Base-by-base conservation (phyloP, 169 alveolate genomes). In the Plasmodium berghei region DNA sequence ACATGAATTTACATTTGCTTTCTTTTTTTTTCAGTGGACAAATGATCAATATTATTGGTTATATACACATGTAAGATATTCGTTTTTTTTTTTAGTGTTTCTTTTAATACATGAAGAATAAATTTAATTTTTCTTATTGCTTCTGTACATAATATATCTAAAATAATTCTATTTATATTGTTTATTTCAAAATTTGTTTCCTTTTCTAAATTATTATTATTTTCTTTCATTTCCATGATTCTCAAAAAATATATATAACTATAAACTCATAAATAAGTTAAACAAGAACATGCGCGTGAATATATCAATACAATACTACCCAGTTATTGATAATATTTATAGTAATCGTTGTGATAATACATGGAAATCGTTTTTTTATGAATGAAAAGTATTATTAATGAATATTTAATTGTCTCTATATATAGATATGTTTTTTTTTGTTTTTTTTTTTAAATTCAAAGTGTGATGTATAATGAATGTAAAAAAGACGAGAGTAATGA, bases 71-170 rank as follows among this genome's bases (percentile, higher is more conserved):
- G 89, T 69, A 77, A 64, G 42, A 77, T 64, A 56, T 77, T 62
- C 14, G 66, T 77, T 64, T 77, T 77, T 48, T 77, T 77, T 52
- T 77, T 66, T 46, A 77, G 34, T 18, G 63, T 28, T 56, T 77
- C 77, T 28, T 70, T 77, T 45, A 77, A 54, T 9, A 77, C 59
- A 66, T 77, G 89, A 26, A 77, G 46, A 40, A 77, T 64, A 58
- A 77, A 77, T 58, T 77, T 77, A 46, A 77, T 77, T 58, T 77
- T 77, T 24, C 89, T 28, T 77, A 77, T 49, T 26, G 63, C 89
- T 52, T 77, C 89, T 64, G 77, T 42, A 24, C 89, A 77, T 24
- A 77, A 58, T 1, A 64, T 77, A 63, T 77, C 73, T 70, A 77
- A 45, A 20, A 77, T 77, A 24, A 77, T 77, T 42, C 77, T 77